Conservation (phyloP, 345 rosid species). For the Eucalyptus marginata region DNA sequence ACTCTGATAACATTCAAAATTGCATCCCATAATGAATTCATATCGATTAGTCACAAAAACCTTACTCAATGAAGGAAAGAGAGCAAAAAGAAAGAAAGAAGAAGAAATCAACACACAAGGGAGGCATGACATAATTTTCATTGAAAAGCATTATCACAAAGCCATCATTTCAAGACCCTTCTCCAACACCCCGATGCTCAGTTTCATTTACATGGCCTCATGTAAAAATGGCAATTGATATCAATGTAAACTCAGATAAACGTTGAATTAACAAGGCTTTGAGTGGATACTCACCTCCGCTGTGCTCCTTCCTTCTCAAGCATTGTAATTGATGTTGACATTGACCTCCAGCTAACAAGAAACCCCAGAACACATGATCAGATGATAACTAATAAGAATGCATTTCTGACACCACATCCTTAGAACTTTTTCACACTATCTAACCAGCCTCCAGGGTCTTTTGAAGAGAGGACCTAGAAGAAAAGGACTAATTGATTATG, state of each 20-base stretch:
- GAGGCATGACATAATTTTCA: background rate
- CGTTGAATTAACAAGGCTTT: background rate
- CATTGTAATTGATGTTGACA: slow-evolving; percentile 52
- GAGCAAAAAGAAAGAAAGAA: background rate
- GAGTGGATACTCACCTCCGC: slow-evolving; percentile 33
- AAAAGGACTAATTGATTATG: background rate
- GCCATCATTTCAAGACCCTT: background rate
- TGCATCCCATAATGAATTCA: background rate
- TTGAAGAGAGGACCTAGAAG: background rate
- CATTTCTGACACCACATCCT: background rate
- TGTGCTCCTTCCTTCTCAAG: slow-evolving; percentile 76
- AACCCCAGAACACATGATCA: background rate
- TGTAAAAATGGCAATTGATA: background rate
- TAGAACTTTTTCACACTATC: background rate
- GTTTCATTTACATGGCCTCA: background rate
- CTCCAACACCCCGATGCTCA: background rate
- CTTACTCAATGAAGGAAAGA: background rate
- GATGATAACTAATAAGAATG: background rate
- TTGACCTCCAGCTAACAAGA: slow-evolving; percentile 45
- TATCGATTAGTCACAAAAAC: background rate
- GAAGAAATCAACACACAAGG: background rate
- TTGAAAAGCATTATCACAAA: background rate
- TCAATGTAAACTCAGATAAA: background rate
- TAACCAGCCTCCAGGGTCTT: background rate
- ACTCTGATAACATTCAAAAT: background rate